These are phyloP conservation scores for Litchi chinensis DNA, from an alignment of 345 rosid genomes.

Conservation along the genomic window DNA sequence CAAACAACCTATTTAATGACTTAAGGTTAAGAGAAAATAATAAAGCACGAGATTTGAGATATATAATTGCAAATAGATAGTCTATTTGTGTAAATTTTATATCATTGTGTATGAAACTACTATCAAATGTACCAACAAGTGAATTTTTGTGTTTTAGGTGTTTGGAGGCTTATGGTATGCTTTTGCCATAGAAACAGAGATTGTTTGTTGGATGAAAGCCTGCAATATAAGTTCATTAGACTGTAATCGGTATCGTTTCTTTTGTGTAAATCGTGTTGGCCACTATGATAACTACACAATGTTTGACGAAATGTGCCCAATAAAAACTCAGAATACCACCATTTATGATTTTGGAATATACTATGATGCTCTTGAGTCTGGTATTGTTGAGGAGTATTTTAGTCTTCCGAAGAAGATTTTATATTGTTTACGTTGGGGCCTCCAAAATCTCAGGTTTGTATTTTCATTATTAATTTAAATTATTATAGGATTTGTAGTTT, in stretches of 20 bases:
- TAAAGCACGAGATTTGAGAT: no score
- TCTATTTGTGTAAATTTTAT: no score
- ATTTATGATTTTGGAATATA: conserved; percentile 40
- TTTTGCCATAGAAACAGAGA: background rate
- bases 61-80: no score
- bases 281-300: no score
- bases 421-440: conserved; percentile 46
- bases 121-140: background rate
- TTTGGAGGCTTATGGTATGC: conserved; percentile 39
- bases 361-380: conserved; percentile 36
- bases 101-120: no score
- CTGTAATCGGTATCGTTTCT: no score
- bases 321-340: conserved; percentile 10
- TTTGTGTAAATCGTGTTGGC: no score
- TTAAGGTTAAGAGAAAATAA: no score
- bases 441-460: conserved; percentile 41
- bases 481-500: no score
- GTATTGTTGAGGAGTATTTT: conserved; percentile 25
- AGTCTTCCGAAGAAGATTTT: conserved; percentile 36
- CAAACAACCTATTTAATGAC: no score
- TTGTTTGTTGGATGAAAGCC: conserved; percentile 12
- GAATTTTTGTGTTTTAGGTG: background rate
- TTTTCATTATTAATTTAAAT: no score
- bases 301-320: conserved; percentile 26
- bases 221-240: no score